Evolutionary conservation across 2,329 filamentous ascomycete genomes (phyloP).

Genomic region (Acrocalymma vagum): DNA sequence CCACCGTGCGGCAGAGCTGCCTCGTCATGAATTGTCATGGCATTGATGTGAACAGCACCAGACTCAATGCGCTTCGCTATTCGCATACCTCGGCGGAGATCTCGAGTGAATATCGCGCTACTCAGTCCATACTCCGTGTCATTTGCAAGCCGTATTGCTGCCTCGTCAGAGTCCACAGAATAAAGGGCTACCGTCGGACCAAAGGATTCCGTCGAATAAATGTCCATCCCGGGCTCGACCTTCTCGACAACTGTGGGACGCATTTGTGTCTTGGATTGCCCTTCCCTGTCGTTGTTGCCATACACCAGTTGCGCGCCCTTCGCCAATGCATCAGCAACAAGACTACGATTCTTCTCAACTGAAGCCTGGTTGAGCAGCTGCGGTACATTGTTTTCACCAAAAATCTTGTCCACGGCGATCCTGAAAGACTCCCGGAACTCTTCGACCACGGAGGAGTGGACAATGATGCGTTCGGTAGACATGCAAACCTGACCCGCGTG

Average conservation of each 20-base stretch:
- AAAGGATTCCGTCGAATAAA: constrained; percentile 77
- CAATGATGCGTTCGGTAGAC: constrained; percentile 75
- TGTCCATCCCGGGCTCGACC: constrained; percentile 72
- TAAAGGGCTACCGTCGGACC: constrained; percentile 74
- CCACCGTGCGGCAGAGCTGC: constrained; percentile 34
- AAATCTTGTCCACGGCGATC: constrained; percentile 50
- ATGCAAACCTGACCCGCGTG: constrained; percentile 78
- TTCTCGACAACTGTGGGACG: constrained; percentile 1
- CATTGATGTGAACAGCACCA: constrained; percentile 41
- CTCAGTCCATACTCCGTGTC: constrained; percentile 71
- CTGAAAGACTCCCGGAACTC: constrained; percentile 58
- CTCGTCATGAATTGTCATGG: constrained; percentile 43
- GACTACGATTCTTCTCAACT: constrained; percentile 24
- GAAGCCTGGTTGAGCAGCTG: constrained; percentile 32
- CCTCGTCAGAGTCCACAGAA: constrained; percentile 69
- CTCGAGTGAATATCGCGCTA: constrained; percentile 29
- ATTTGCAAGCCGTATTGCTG: constrained; percentile 75
- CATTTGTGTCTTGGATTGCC: neutral
- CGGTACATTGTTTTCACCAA: constrained; percentile 20
- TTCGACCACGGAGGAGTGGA: constrained; percentile 60
- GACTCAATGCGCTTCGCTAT: constrained; percentile 25
- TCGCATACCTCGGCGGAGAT: constrained; percentile 17
- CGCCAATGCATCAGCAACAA: constrained; percentile 58
- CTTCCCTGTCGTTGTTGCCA: constrained; percentile 55
- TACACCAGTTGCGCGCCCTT: constrained; percentile 63